Base-by-base conservation (phyloP, 2,329 filamentous ascomycete genomes). In the Scedosporium boydii region DNA sequence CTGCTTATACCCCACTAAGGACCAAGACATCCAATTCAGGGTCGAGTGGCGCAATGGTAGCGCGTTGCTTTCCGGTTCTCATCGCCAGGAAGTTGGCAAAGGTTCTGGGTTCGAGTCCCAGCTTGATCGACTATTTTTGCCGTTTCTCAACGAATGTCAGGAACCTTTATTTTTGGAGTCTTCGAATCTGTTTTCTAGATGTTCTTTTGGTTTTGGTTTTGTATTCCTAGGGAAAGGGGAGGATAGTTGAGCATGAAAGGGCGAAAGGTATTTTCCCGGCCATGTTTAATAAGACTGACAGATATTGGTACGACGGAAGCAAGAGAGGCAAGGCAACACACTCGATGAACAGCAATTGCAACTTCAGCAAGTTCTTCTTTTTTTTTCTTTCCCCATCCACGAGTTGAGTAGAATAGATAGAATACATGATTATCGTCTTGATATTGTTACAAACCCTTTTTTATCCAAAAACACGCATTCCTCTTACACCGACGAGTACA, bases 401-500 rank as follows among this genome's bases (percentile, higher is more conserved):
- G 12, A 14, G 27, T 7, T 16, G 16, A 27, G 26, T 26, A 34
- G 18, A 46, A 14, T 46, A 14, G 42, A 46, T 14, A 46, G 6
- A 46, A 46, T 46, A 46, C 42, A 46, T 46, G 42, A 46, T 46
- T 14, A 18, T 46, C 14, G 42, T 14, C n/a, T 14, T 46, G 42
- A 46, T 46, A 46, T 46, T 46, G n/a, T 46, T 46, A 46, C 42
- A 58, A 29, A 38, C 27, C 38, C 38, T 16, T 53, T 53, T 58
- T 34, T 34, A 34, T 42, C 27, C 27, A 26, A 21, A 56, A 26
- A 56, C 16, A n/a, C n/a, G n/a, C 51, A 41, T 41, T 27, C 42
- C 58, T 26, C 26, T 71, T 70, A 85, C 42, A 81, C 76, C 5
- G 78, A 78, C 44, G 91, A 96, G 75, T 95, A 98, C 3, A 96